Evolutionary conservation across 2,329 filamentous ascomycete species (phyloP).

Genomic region (Trichoderma hamatum): DNA sequence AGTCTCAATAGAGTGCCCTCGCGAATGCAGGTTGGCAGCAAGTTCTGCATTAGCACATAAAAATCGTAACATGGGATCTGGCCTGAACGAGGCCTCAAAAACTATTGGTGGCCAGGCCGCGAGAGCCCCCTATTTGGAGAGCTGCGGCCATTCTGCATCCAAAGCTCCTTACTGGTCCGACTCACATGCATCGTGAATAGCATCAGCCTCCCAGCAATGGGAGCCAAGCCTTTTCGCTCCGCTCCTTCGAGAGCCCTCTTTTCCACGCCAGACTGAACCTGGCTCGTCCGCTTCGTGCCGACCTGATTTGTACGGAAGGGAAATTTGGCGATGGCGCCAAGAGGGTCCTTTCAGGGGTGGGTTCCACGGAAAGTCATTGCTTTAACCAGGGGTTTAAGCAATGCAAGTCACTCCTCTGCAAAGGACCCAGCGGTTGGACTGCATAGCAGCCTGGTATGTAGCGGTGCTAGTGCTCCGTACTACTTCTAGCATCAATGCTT

Average conservation of each 20-base stretch:
- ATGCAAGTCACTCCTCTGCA: constrained; percentile 22
- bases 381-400: constrained; percentile 15
- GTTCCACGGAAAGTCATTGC: constrained; percentile 23
- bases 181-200: not conserved
- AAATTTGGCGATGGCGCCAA: constrained; percentile 28
- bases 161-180: not conserved
- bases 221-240: not conserved
- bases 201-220: not conserved
- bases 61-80: not conserved
- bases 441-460: not conserved
- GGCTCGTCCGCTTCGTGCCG: constrained; percentile 18
- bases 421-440: not conserved
- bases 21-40: not conserved
- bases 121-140: not conserved
- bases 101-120: not conserved
- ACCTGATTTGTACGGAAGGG: constrained; percentile 21
- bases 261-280: not conserved
- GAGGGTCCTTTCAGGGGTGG: constrained; percentile 24
- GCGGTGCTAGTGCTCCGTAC: not conserved
- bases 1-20: not conserved
- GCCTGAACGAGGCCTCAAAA: not conserved
- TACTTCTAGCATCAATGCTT: constrained; percentile 3
- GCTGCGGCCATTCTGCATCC: not conserved
- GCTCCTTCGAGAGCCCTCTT: constrained; percentile 10
- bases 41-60: constrained; percentile 2